Evolutionary conservation across 257 asterid genomes (phyloP), one percentile per base, ranked within the genome.

Genomic region (Scutellaria barbata): DNA sequence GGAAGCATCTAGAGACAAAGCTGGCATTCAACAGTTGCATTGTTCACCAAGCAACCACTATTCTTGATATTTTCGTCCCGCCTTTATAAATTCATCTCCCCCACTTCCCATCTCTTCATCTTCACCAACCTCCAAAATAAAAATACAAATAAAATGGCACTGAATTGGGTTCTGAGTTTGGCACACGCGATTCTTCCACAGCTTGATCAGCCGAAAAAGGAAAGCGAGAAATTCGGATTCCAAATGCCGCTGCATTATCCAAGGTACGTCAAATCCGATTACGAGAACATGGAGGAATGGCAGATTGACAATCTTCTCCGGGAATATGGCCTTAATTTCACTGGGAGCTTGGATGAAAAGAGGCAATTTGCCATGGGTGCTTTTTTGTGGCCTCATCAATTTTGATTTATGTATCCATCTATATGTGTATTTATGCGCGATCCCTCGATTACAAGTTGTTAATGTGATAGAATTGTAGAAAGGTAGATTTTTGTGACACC

Each of bases 261-360:
- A 12, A 74, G 83, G 61, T 82, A 82, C 75, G 10, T 2, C 73
- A 72, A 42, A 65, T 79, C 80, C 52, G 84, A 82, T 41, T 79
- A 82, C 16, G 83, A 82, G 81, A 56, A 40, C 62, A 82, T 87
- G 92, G 85, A 85, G 56, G 90, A 83, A 6, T 78, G 86, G 88
- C 74, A 59, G 30, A 14, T 86, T 3, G 81, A 87, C 12, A 5
- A 56, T 62, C 84, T 87, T 30, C 76, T 85, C 0, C 72, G 55
- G 0, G 73, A 85, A 37, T 87, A 87, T 8, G 90, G 92, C 2
- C 73, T 85, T 0, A 1, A n/a, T 7, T 55, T 61, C 20, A 37
- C 43, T 1, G 92, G 88, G 0, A 41, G 42, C 20, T 66, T 84
- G 73, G 86, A 84, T 2, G 87, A 85, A 59, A 83, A 81, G 82